A percentile compares a stretch with the other conserved stretches of the same genome.
phyloP scores from a whole-genome alignment of 1,284 basidiomycete genomes.

The Phaffia rhodozyma region DNA sequence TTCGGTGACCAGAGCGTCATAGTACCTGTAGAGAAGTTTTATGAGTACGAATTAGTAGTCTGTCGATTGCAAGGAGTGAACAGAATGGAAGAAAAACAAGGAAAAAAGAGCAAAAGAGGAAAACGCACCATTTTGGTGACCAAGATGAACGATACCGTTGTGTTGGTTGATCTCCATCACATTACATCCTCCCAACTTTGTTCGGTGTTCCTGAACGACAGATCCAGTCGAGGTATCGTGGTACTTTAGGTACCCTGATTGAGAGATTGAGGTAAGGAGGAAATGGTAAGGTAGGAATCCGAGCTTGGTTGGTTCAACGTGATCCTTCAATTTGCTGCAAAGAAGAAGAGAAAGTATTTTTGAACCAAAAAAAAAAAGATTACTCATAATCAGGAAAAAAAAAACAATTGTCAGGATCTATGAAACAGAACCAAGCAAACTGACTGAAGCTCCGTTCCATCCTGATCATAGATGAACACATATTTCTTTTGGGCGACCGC shows the following conservation, averaged over 20 bases:
- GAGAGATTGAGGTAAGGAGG: conserved; percentile 47
- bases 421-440: conserved; percentile 10
- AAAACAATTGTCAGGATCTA: not conserved
- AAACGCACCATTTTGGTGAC: conserved; percentile 60
- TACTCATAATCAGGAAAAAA: not conserved
- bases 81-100: not conserved
- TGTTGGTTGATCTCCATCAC: conserved; percentile 86
- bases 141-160: conserved; percentile 84
- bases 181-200: conserved; percentile 71
- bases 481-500: conserved; percentile 96
- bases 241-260: conserved; percentile 79
- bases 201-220: conserved; percentile 78
- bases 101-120: not conserved
- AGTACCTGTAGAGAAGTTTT: conserved; percentile 41
- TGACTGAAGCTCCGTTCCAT: conserved; percentile 81
- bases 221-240: conserved; percentile 92
- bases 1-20: conserved; percentile 97
- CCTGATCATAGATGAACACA: conserved; percentile 88
- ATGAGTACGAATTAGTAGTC: not conserved
- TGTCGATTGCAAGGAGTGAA: not conserved
- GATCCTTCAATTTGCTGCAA: conserved; percentile 41
- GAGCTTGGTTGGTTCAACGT: conserved; percentile 80
- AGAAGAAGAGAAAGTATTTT: not conserved
- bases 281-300: conserved; percentile 96
- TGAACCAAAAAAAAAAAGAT: conserved; percentile 42